These are phyloP conservation scores for Tolypocladium tropicale DNA, from an alignment of 2,329 filamentous ascomycete species.

Conservation along the genomic window DNA sequence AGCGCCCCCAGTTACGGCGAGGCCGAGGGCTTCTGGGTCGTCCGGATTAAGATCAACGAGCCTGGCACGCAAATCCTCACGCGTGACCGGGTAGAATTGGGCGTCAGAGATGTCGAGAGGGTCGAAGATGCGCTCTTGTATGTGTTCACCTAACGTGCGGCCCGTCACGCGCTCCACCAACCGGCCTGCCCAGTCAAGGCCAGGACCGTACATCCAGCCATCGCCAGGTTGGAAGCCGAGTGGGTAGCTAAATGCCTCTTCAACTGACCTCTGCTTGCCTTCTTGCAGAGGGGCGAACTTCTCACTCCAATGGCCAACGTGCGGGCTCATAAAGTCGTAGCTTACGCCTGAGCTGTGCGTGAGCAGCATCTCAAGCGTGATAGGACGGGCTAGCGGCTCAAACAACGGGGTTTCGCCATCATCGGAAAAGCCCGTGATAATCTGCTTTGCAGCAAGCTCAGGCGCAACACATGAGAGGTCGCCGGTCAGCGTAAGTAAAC, in stretches of 20 bases:
- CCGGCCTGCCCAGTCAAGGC: slow-evolving; percentile 36
- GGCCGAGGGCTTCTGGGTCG: slow-evolving; percentile 16
- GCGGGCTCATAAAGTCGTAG: slow-evolving; percentile 32
- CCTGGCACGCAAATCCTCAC: slow-evolving; percentile 26
- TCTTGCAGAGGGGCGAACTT: slow-evolving; percentile 14
- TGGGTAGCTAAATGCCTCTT: slow-evolving; percentile 30
- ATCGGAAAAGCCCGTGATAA: slow-evolving; percentile 36
- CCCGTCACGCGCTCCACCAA: slow-evolving; percentile 30
- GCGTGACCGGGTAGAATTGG: slow-evolving; percentile 22
- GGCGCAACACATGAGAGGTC: slow-evolving; percentile 35
- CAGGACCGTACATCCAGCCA: slow-evolving; percentile 37
- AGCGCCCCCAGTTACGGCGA: slow-evolving; percentile 10
- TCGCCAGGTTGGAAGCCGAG: slow-evolving; percentile 33
- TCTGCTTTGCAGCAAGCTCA: slow-evolving; percentile 33
- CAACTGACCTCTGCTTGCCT: slow-evolving; percentile 20
- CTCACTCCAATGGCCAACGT: slow-evolving; percentile 22
- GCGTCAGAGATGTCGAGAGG: slow-evolving; percentile 25
- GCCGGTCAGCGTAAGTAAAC: slow-evolving; percentile 32
- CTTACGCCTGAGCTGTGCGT: slow-evolving; percentile 37
- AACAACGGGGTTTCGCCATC: slow-evolving; percentile 27
- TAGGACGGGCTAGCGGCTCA: slow-evolving; percentile 19
- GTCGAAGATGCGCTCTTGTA: slow-evolving; percentile 24
- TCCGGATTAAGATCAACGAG: slow-evolving; percentile 26
- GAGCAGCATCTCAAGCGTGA: slow-evolving; percentile 41
- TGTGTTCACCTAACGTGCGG: slow-evolving; percentile 23